A percentile compares a stretch with the other conserved stretches of the same genome.
Evolutionary conservation across 2,329 filamentous ascomycete genomes (phyloP).

Genomic region (Dothiorella sarmentorum): DNA sequence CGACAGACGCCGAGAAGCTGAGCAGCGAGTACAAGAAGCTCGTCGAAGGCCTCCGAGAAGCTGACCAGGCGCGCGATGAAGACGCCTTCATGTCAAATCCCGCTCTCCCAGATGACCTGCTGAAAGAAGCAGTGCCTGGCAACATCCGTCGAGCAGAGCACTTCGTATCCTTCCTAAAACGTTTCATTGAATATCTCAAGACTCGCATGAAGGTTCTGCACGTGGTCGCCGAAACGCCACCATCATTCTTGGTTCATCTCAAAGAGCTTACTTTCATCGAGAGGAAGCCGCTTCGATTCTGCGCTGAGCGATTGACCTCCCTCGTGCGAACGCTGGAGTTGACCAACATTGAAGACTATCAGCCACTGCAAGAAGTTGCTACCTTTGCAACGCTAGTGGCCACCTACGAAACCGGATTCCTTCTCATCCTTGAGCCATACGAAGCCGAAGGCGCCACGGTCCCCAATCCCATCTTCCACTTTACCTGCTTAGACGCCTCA

Average conservation of each 20-base stretch:
- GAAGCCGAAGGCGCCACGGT: conserved; percentile 95
- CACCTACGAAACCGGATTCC: conserved; percentile 94
- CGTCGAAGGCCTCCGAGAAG: conserved; percentile 83
- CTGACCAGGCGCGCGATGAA: conserved; percentile 85
- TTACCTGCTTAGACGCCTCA: conserved; percentile 92
- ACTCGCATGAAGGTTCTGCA: conserved; percentile 98
- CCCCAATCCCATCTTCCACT: conserved; percentile 93
- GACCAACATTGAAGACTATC: conserved; percentile 97
- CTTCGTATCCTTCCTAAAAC: conserved; percentile 89
- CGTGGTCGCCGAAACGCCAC: conserved; percentile 94
- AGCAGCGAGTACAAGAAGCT: conserved; percentile 95
- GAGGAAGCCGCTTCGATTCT: conserved; percentile 90
- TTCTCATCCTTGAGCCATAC: conserved; percentile 94
- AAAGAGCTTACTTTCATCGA: conserved; percentile 98
- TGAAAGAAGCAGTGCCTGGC: conserved; percentile 93
- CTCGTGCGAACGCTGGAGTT: conserved; percentile 92
- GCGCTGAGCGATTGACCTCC: conserved; percentile 89
- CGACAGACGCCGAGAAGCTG: conserved; percentile 89
- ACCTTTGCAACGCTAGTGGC: conserved; percentile 95
- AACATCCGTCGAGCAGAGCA: conserved; percentile 96
- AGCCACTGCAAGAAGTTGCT: conserved; percentile 93
- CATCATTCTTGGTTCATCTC: conserved; percentile 87
- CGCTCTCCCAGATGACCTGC: conserved; percentile 83
- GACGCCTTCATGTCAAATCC: conserved; percentile 98
- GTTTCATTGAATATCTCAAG: conserved; percentile 97